A percentile compares a stretch with the other conserved stretches of the same genome.
These are phyloP conservation scores for Micractinium conductrix DNA, from an alignment of 139 green algal species.

Conservation along the genomic window DNA sequence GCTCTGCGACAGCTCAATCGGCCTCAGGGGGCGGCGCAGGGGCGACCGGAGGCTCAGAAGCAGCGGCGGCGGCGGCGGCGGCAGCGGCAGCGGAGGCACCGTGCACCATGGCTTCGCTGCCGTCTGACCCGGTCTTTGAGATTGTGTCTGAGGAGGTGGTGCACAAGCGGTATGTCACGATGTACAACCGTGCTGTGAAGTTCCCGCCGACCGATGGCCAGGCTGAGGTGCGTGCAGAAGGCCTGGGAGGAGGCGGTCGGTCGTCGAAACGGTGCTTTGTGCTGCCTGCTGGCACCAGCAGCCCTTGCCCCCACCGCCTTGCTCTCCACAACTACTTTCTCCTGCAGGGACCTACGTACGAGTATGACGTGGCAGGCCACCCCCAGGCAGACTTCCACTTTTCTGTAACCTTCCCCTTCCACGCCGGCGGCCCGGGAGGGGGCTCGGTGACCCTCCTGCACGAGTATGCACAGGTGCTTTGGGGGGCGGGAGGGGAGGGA, in stretches of 20 bases:
- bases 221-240: conserved; percentile 10
- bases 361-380: conserved; percentile 86
- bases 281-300: no score
- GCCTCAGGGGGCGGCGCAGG: no score
- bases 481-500: neutral
- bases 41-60: neutral
- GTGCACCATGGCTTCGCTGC: no score
- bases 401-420: conserved; percentile 74
- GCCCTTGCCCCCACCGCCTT: neutral
- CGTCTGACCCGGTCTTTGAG: no score
- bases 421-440: conserved; percentile 50
- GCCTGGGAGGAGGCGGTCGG: no score
- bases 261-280: no score
- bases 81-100: neutral
- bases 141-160: conserved; percentile 54
- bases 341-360: conserved; percentile 36
- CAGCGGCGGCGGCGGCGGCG: neutral
- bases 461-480: conserved; percentile 59
- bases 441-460: conserved; percentile 70
- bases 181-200: conserved; percentile 64
- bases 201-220: conserved; percentile 43
- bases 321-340: neutral
- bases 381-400: conserved; percentile 75
- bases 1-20: no score
- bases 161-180: conserved; percentile 62